Evolutionary conservation across 768 basidiomycete genomes (phyloP).

Genomic region (Coprinopsis marcescibilis): DNA sequence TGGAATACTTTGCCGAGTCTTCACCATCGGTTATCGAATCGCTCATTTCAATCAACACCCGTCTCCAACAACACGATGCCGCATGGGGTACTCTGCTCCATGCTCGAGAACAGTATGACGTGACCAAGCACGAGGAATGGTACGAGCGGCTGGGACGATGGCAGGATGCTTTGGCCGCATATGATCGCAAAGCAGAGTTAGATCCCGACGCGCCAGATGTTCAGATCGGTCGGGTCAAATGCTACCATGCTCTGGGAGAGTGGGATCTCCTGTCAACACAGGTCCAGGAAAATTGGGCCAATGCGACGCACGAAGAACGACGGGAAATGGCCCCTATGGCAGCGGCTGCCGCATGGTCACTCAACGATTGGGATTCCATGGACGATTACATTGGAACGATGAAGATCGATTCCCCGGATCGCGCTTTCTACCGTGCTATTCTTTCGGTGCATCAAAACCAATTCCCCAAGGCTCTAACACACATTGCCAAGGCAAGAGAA

Average conservation of each 20-base stretch:
- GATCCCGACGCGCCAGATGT: slow-evolving; percentile 74
- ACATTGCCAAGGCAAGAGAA: slow-evolving; percentile 92
- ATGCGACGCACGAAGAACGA: slow-evolving; percentile 75
- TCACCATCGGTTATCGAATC: slow-evolving; percentile 89
- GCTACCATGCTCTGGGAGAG: slow-evolving; percentile 94
- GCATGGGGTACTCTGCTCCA: slow-evolving; percentile 94
- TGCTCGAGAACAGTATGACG: slow-evolving; percentile 85
- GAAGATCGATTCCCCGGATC: slow-evolving; percentile 88
- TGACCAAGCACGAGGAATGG: slow-evolving; percentile 95
- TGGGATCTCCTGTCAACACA: slow-evolving; percentile 88
- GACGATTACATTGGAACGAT: slow-evolving; percentile 93
- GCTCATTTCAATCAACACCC: slow-evolving; percentile 93
- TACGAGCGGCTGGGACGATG: slow-evolving; percentile 94
- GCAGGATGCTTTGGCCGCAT: slow-evolving; percentile 87
- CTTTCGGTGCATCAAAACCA: slow-evolving; percentile 95
- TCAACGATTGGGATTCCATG: slow-evolving; percentile 98
- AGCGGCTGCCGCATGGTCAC: slow-evolving; percentile 93
- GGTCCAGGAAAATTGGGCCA: slow-evolving; percentile 85
- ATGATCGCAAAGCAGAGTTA: slow-evolving; percentile 71
- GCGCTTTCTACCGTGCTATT: slow-evolving; percentile 94
- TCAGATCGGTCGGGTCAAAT: slow-evolving; percentile 89
- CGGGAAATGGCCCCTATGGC: slow-evolving; percentile 95
- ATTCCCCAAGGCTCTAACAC: slow-evolving; percentile 82
- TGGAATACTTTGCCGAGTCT: slow-evolving; percentile 92
- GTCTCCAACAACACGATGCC: slow-evolving; percentile 94